Evolutionary conservation across 192 early-diverging fungal species (phyloP), one percentile per base, ranked within the genome.

Genomic region (Entomortierella beljakovae): DNA sequence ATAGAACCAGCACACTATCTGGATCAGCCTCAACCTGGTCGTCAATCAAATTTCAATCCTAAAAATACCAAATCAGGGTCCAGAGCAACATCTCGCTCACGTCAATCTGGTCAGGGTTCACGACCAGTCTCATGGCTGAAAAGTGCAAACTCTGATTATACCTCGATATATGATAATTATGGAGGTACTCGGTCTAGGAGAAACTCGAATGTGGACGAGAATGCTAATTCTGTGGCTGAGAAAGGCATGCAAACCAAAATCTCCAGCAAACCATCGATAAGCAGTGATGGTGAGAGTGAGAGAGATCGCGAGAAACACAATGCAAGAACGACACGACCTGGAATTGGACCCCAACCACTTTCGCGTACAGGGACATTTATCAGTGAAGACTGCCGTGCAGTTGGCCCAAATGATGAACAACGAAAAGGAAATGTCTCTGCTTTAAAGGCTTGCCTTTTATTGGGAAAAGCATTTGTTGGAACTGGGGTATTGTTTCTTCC

Each of bases 401-500:
- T 57, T 43, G 28, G 54, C 20, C 48, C 52, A 10, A 16, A 43
- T 43, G 16, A 59, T 43, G 18, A 35, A 16, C 66, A 70, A 15
- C 32, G 58, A 48, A 68, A 64, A 37, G 81, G 74, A 29, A 77
- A 32, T 42, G 74, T 77, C 1, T 61, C 74, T 20, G 32, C 76
- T 10, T 13, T 62, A 16, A 70, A 65, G 57, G 75, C 75, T 16
- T 49, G 75, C 37, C 80, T 86, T 26, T 61, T 89, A 38, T 64
- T 89, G 15, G 65, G 85, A 60, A 88, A 94, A 62, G 90, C 93
- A 0, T 94, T 93, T 83, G 88, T 93, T 11, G 92, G 91, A 56
- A 91, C 90, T 2, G 91, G 91, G 28, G 88, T 94, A 2, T 83
- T 93, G 7, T 92, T 93, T 55, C 76, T 93, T 8, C 92, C 92